Evolutionary conservation across 164 flowering plant genomes (phyloP).

Genomic region (Stephania yunnanensis): DNA sequence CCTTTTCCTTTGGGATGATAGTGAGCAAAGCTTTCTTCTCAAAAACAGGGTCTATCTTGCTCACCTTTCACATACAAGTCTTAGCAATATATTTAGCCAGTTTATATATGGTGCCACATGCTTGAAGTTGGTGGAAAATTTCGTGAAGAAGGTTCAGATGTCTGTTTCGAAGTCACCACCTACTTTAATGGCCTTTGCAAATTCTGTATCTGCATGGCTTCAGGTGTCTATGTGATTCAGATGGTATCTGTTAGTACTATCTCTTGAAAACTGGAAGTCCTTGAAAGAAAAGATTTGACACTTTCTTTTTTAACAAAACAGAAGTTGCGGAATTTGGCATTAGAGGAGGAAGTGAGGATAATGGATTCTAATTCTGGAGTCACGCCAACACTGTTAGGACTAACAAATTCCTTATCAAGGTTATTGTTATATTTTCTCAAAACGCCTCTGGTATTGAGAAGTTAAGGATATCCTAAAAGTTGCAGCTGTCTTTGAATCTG

Average conservation of each 20-base stretch:
- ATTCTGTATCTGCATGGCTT: slow-evolving; percentile 66
- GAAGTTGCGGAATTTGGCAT: slow-evolving; percentile 63
- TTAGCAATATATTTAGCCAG: slow-evolving; percentile 48
- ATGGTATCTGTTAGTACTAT: neutral
- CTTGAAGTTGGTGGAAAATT: slow-evolving; percentile 53
- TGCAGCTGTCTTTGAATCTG: neutral
- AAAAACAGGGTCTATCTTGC: slow-evolving; percentile 49
- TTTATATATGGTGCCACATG: slow-evolving; percentile 72
- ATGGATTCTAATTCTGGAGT: slow-evolving; percentile 23
- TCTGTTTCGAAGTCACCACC: slow-evolving; percentile 37
- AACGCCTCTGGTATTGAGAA: neutral
- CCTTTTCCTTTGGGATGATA: slow-evolving; percentile 60
- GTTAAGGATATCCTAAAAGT: neutral
- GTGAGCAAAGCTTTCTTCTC: slow-evolving; percentile 28
- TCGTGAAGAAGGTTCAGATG: slow-evolving; percentile 37
- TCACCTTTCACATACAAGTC: slow-evolving; percentile 67
- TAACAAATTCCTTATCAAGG: slow-evolving; percentile 69
- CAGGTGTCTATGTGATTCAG: slow-evolving; percentile 34
- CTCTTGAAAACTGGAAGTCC: neutral
- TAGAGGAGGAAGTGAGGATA: slow-evolving; percentile 65
- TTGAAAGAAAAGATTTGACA: slow-evolving; percentile 1
- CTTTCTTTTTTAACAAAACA: slow-evolving; percentile 22
- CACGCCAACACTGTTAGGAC: slow-evolving; percentile 63
- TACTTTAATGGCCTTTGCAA: slow-evolving; percentile 71
- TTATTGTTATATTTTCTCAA: slow-evolving; percentile 14